Evolutionary conservation across 306 rosid species (phyloP).

Genomic region (Quercus cerris): DNA sequence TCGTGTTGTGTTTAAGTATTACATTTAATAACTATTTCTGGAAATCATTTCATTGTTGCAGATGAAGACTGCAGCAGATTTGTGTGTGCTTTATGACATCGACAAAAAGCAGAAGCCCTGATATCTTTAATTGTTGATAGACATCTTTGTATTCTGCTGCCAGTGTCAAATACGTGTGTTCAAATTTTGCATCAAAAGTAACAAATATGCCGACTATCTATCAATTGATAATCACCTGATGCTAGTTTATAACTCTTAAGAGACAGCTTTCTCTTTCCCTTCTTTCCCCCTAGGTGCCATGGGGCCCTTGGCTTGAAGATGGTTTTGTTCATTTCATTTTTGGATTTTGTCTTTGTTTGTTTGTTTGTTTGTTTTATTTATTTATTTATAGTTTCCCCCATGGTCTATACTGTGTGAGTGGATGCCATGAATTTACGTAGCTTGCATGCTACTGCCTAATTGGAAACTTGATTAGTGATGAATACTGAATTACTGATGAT

Average conservation of each 20-base stretch:
- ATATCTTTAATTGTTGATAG: slow-evolving; percentile 12
- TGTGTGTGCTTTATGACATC: slow-evolving; percentile 67
- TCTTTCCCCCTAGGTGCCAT: not conserved
- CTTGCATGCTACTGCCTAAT: not conserved
- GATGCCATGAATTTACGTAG: not conserved
- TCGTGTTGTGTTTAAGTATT: not conserved
- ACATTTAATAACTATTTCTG: not conserved
- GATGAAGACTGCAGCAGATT: slow-evolving; percentile 89
- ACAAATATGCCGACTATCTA: not conserved
- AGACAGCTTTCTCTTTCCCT: not conserved
- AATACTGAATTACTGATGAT: too few species aligned
- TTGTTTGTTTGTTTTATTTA: too few species aligned
- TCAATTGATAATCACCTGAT: not conserved
- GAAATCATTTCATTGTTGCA: slow-evolving; percentile 31
- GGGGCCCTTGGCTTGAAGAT: not conserved
- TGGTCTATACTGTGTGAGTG: not conserved
- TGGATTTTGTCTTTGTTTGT: not conserved
- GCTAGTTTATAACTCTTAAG: not conserved
- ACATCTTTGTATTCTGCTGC: not conserved
- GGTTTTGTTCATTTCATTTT: not conserved
- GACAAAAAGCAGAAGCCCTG: slow-evolving; percentile 60
- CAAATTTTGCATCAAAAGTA: not conserved
- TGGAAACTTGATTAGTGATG: not conserved
- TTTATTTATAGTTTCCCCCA: not conserved
- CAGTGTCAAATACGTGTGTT: not conserved